Percentiles rank a stretch among this genome's conserved stretches.
These are phyloP conservation scores for Aciculosporium take DNA, from an alignment of 2,329 filamentous ascomycete genomes.

Conservation along the genomic window DNA sequence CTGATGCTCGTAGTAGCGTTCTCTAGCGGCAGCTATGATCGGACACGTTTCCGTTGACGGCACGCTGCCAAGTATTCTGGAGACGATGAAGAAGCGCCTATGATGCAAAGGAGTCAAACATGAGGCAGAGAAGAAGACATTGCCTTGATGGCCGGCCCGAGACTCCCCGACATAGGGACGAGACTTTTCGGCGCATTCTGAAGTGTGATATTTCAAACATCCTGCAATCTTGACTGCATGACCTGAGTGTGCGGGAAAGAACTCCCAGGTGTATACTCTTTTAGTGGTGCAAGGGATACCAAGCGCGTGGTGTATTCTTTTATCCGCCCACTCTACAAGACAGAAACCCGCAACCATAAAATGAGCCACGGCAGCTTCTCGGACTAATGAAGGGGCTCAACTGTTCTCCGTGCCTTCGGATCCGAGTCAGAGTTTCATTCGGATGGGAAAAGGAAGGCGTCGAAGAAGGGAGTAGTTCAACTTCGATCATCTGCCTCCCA, in stretches of 20 bases:
- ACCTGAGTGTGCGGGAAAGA: not conserved
- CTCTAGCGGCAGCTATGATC: no score
- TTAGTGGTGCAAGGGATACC: not conserved
- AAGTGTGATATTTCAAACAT: not conserved
- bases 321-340: not conserved
- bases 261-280: not conserved
- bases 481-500: not conserved
- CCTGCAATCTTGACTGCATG: not conserved
- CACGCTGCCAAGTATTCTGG: not conserved
- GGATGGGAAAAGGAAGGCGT: conserved; percentile 2
- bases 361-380: not conserved
- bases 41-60: not conserved
- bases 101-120: not conserved
- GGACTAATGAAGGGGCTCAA: not conserved
- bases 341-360: no score
- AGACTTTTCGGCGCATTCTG: not conserved
- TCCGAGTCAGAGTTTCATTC: conserved; percentile 5
- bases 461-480: not conserved
- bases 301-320: not conserved
- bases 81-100: not conserved
- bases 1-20: not conserved
- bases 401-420: conserved; percentile 3
- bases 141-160: not conserved
- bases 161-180: not conserved
- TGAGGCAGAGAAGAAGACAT: not conserved